phyloP scores from a whole-genome alignment of 2,329 filamentous ascomycete species.

The Fusarium sp. region DNA sequence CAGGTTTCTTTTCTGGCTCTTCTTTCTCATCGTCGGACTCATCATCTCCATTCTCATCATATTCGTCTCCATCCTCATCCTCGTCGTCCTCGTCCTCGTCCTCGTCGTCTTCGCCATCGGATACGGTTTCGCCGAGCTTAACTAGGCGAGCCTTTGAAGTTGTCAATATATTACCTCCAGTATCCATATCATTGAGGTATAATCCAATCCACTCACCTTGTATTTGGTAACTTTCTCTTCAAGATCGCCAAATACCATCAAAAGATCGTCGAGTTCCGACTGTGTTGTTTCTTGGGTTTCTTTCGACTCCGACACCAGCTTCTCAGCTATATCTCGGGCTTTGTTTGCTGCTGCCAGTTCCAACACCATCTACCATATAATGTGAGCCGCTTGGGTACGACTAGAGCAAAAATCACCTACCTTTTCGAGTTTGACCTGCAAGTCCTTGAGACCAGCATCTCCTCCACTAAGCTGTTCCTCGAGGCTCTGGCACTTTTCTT shows the following conservation, averaged over 20 bases:
- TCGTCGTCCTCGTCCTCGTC: conserved; percentile 65
- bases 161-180: conserved; percentile 10
- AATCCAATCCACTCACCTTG: conserved; percentile 64
- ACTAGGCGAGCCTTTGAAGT: conserved; percentile 64
- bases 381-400: conserved; percentile 38
- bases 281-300: conserved; percentile 71
- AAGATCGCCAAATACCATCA: conserved; percentile 82
- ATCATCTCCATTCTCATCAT: conserved; percentile 24
- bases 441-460: conserved; percentile 29
- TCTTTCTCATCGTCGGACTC: conserved; percentile 10
- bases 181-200: background rate
- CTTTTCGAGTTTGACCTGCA: conserved; percentile 38
- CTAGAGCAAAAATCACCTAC: conserved; percentile 40
- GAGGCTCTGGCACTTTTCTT: conserved; percentile 40
- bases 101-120: conserved; percentile 77
- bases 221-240: conserved; percentile 81
- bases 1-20: conserved; percentile 3
- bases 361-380: conserved; percentile 44
- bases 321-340: conserved; percentile 64
- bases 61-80: conserved; percentile 37
- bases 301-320: conserved; percentile 55
- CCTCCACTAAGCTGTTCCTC: conserved; percentile 43
- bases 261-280: conserved; percentile 79
- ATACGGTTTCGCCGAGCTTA: conserved; percentile 74
- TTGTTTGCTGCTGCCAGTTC: conserved; percentile 61